These are phyloP conservation scores for Hypoxylon fuscum DNA, from an alignment of 495 filamentous ascomycete species.

Conservation along the genomic window DNA sequence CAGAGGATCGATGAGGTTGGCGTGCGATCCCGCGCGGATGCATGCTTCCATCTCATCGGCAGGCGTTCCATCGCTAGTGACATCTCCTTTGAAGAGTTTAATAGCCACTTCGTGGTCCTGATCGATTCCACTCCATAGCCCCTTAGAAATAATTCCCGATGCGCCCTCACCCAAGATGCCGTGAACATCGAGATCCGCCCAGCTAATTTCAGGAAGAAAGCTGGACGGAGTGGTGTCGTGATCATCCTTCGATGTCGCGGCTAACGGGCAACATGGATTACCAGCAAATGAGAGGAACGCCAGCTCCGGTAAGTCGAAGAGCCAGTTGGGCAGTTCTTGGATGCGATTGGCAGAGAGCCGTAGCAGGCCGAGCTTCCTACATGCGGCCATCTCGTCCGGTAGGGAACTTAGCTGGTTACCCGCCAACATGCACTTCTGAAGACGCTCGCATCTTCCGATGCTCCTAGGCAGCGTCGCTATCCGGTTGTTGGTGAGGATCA, in stretches of 20 bases:
- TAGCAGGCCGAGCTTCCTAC: constrained; percentile 52
- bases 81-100: constrained; percentile 54
- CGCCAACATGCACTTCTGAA: constrained; percentile 57
- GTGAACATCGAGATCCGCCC: constrained; percentile 48
- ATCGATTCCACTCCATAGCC: constrained; percentile 41
- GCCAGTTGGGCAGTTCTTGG: constrained; percentile 47
- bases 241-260: constrained; percentile 24
- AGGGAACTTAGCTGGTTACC: constrained; percentile 50
- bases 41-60: constrained; percentile 56
- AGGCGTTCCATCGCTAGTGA: constrained; percentile 53
- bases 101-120: constrained; percentile 52
- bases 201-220: constrained; percentile 48
- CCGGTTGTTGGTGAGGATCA: constrained; percentile 56
- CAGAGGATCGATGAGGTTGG: constrained; percentile 54
- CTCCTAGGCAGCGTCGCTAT: constrained; percentile 48
- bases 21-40: constrained; percentile 53
- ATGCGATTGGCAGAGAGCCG: constrained; percentile 54
- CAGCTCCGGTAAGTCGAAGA: constrained; percentile 54
- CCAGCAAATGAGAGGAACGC: constrained; percentile 57
- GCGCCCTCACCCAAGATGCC: constrained; percentile 48
- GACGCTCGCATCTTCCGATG: constrained; percentile 49
- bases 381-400: constrained; percentile 51
- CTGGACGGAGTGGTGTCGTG: constrained; percentile 23
- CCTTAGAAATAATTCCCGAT: constrained; percentile 51
- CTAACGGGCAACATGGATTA: constrained; percentile 50